Base-by-base conservation (phyloP, 2,329 filamentous ascomycete species). In the Pseudogymnoascus sp. region DNA sequence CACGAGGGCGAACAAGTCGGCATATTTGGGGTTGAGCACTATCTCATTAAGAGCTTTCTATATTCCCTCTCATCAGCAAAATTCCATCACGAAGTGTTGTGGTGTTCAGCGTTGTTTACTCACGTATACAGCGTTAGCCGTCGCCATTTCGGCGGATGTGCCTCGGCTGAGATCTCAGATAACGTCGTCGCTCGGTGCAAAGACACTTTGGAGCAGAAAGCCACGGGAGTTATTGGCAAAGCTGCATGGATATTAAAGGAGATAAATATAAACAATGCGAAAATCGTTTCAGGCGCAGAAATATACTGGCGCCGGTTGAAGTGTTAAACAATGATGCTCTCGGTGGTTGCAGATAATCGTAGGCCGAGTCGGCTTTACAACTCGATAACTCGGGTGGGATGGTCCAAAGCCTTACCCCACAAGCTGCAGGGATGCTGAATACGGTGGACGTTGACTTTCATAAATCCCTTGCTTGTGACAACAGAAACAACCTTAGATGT, bases 1-100 rank as follows among this genome's bases (percentile, higher is more conserved):
- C 73, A 96, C 73, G 66, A 99, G 80, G 61, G 89, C 84, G 63
- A 99, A 82, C 60, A 91, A 73, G 68, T 94, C 90, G 69, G 94
- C 90, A 75, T 96, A 89, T 66, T 84, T 81, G 5, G 92, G 91
- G 72, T 97, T 85, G 63, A 94, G 82, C 66, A 92, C 79, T 60
- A 96, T 79, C 66, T 82, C 81, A 76, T 95, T 90, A 67, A 92
- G 76, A n/a, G 66, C 66, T 65, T 62, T 69, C 70, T 72, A 62
- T 63, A 33, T 12, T 4, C 9, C 37, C 10, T 18, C 28, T 34
- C 15, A 5, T 15, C 2, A 13, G 8, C 33, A 9, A 21, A 26
- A 62, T 68, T 55, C 64, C 18, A 57, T 57, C 55, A 57, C 33
- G 13, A 37, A n/a, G 35, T 26, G 55, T 57, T 28, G 33, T 26